phyloP scores from a whole-genome alignment of 2,329 filamentous ascomycete genomes.

The Leptographium flavum region DNA sequence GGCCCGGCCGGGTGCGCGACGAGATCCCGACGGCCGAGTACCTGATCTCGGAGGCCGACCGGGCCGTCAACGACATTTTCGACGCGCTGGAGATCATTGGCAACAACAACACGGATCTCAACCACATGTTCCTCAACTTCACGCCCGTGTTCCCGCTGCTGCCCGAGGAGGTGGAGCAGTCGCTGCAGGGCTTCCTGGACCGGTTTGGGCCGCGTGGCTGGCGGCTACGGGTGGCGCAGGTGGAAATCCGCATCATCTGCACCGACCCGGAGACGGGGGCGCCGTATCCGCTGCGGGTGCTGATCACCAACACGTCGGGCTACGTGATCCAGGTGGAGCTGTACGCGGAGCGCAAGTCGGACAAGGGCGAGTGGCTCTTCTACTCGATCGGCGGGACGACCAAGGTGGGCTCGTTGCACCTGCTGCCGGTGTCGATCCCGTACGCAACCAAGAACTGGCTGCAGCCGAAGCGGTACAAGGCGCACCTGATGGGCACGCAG shows the following conservation, averaged over 20 bases:
- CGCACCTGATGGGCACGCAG: conserved; percentile 96
- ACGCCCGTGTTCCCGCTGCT: conserved; percentile 88
- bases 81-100: conserved; percentile 97
- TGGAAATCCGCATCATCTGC: conserved; percentile 97
- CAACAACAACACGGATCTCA: conserved; percentile 97
- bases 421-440: conserved; percentile 78
- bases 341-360: conserved; percentile 94
- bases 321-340: conserved; percentile 97
- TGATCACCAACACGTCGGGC: conserved; percentile 96
- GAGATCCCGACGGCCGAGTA: conserved; percentile 99
- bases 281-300: conserved; percentile 83
- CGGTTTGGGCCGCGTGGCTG: conserved; percentile 90
- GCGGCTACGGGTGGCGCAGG: conserved; percentile 91
- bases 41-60: conserved; percentile 90
- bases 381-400: conserved; percentile 91
- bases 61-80: conserved; percentile 93
- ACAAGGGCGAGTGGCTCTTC: conserved; percentile 97
- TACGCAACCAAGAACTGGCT: conserved; percentile 98
- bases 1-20: conserved; percentile 84
- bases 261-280: conserved; percentile 74
- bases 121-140: conserved; percentile 99
- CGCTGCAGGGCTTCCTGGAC: conserved; percentile 87
- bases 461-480: conserved; percentile 98
- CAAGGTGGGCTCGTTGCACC: conserved; percentile 90
- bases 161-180: conserved; percentile 81